Evolutionary conservation across 2,329 filamentous ascomycete species (phyloP), one percentile per base, ranked within the genome.

Genomic region (Aspergillus aculeatus): DNA sequence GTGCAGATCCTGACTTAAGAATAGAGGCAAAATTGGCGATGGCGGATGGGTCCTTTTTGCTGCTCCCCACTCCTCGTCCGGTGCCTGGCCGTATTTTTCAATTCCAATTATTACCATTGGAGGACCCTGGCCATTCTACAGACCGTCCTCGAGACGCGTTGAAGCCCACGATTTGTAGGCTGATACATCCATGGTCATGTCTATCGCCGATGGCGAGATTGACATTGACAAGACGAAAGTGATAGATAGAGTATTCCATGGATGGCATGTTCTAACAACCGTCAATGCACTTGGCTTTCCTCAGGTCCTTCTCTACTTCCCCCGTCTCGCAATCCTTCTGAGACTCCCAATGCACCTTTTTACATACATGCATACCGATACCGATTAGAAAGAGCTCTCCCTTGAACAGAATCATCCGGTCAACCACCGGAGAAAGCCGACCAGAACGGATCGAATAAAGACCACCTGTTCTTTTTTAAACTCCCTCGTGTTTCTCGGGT

Each of bases 1-100:
- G 41, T 61, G 61, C 52, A 59, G 65, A 66, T 66, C 64, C 56
- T 29, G 57, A 50, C 61, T 60, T 41, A 53, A 60, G 26, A 29
- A 29, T 29, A 29, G 26, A 63, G 51, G 55, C 41, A 65, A 54
- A 57, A 61, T 64, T 64, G 61, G 59, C 51, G 48, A 47, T 47
- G 54, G 59, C 47, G 16, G 47, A 55, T 55, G 50, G 61, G 48
- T 59, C 54, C 38, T 7, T 44, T 50, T 53, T 23, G 41, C 55
- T 47, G 53, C 53, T 55, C 57, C 47, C 29, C 38, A 44, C 38
- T 19, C 38, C 38, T 29, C 41, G n/a, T 31, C 23, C 35, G 57
- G 57, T 59, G 53, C 52, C 48, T 47, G 47, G 6, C 38, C 14
- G 62, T 62, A 64, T 47, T 64, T 64, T 63, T 62, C 60, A 61